A percentile compares a stretch with the other conserved stretches of the same genome.
Evolutionary conservation across 2,329 filamentous ascomycete species (phyloP).

Genomic region (Aspergillus sp.): DNA sequence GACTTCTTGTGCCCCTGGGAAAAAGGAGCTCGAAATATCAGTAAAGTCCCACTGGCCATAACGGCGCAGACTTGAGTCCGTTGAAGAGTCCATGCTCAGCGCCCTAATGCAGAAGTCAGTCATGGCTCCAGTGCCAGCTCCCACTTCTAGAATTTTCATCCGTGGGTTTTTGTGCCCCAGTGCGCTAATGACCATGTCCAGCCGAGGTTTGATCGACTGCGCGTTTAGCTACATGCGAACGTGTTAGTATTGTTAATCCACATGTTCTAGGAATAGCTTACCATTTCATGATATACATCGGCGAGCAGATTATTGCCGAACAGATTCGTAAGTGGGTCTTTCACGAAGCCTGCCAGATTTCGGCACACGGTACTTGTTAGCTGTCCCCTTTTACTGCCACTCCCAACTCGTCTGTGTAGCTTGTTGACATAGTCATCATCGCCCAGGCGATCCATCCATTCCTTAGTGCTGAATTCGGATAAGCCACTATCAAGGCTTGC

Average conservation of each 20-base stretch:
- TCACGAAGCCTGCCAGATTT: neutral
- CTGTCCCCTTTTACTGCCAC: neutral
- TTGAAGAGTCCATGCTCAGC: neutral
- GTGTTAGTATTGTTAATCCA: too few species aligned
- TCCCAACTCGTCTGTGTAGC: neutral
- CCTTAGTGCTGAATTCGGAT: neutral
- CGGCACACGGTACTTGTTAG: neutral
- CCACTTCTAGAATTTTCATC: slow-evolving; percentile 10
- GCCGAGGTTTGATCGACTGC: neutral
- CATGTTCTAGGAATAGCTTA: neutral
- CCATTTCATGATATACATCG: slow-evolving; percentile 10
- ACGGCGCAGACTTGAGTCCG: neutral
- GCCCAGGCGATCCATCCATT: neutral
- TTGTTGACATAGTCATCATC: neutral
- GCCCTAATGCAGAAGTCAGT: neutral
- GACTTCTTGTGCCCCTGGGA: slow-evolving; percentile 8
- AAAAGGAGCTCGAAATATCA: slow-evolving; percentile 20
- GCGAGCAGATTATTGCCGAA: slow-evolving; percentile 2
- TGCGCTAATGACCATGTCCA: neutral
- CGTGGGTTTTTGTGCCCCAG: slow-evolving; percentile 9
- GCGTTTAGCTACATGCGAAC: too few species aligned
- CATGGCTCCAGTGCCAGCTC: slow-evolving; percentile 5
- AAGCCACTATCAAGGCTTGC: neutral
- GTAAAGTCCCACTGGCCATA: slow-evolving; percentile 18
- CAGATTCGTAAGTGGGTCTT: neutral